A percentile compares a stretch with the other conserved stretches of the same genome.
Evolutionary conservation across 164 flowering plant genomes (phyloP).

Genomic region (Stephania japonica): DNA sequence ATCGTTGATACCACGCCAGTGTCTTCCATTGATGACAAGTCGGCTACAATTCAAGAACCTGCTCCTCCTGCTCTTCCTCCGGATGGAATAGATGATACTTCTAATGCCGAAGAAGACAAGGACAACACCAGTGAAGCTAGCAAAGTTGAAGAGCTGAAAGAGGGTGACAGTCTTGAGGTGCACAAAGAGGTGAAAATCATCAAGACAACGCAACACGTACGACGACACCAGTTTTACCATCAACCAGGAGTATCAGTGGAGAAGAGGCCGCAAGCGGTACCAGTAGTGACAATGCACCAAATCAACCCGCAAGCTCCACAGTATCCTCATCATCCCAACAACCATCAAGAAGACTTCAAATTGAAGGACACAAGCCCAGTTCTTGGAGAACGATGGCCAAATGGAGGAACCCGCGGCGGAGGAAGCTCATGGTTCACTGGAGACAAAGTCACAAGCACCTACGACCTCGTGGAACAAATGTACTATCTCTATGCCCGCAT

Average conservation of each 20-base stretch:
- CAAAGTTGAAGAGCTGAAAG: neutral
- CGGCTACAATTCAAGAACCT: no score
- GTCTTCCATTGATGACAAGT: no score
- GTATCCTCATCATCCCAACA: constrained; percentile 19
- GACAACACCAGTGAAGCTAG: constrained; percentile 1
- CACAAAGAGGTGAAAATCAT: constrained; percentile 12
- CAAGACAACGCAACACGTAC: constrained; percentile 16
- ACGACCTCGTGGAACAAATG: constrained; percentile 87
- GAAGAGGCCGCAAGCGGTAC: constrained; percentile 14
- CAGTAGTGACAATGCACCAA: constrained; percentile 26
- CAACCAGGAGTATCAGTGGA: constrained; percentile 18
- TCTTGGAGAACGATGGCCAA: constrained; percentile 74
- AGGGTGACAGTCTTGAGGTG: constrained; percentile 7
- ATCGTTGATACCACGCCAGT: neutral
- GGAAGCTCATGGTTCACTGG: constrained; percentile 57
- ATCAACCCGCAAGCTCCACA: constrained; percentile 19
- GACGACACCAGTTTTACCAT: constrained; percentile 21
- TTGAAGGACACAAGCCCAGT: constrained; percentile 69
- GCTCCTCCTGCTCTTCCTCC: neutral
- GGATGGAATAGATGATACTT: neutral
- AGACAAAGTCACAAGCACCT: constrained; percentile 66
- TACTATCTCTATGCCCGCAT: constrained; percentile 71
- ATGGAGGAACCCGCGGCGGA: constrained; percentile 46
- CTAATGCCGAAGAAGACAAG: neutral
- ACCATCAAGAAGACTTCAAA: constrained; percentile 51